Evolutionary conservation across 2,329 filamentous ascomycete species (phyloP).

Genomic region (Lasiodiplodia sp.): DNA sequence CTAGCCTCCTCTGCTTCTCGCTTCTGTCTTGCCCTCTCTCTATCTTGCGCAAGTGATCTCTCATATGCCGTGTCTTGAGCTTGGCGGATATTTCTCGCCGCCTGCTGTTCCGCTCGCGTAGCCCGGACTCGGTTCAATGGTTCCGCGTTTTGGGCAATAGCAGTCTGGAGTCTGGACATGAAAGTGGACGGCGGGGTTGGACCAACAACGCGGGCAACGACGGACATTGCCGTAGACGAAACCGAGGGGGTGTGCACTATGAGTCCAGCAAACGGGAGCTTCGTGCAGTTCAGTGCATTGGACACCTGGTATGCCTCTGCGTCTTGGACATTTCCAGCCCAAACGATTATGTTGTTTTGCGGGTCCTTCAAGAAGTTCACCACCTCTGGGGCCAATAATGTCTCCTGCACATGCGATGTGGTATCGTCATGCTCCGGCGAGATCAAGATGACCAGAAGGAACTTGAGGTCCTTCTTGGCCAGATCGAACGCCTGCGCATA

Average conservation of each 20-base stretch:
- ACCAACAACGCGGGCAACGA: constrained; percentile 80
- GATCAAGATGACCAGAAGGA: constrained; percentile 84
- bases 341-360: constrained; percentile 81
- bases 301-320: constrained; percentile 94
- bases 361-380: constrained; percentile 76
- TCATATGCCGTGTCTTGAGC: constrained; percentile 96
- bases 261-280: constrained; percentile 87
- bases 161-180: constrained; percentile 74
- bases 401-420: constrained; percentile 79
- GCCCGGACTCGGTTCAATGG: constrained; percentile 78
- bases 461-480: constrained; percentile 90
- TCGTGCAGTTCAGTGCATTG: constrained; percentile 85
- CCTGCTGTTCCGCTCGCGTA: constrained; percentile 79
- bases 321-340: constrained; percentile 92
- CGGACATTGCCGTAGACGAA: constrained; percentile 86
- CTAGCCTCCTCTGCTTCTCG: constrained; percentile 75
- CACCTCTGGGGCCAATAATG: constrained; percentile 78
- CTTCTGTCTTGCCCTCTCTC: constrained; percentile 79
- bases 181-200: constrained; percentile 74
- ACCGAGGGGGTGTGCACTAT: constrained; percentile 88
- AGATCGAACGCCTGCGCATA: constrained; percentile 91
- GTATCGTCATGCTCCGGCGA: constrained; percentile 97
- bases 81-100: constrained; percentile 79
- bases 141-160: constrained; percentile 77
- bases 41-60: constrained; percentile 84